Evolutionary conservation across 2,329 filamentous ascomycete species (phyloP), one percentile per base, ranked within the genome.

Genomic region (Penicillium sp.): DNA sequence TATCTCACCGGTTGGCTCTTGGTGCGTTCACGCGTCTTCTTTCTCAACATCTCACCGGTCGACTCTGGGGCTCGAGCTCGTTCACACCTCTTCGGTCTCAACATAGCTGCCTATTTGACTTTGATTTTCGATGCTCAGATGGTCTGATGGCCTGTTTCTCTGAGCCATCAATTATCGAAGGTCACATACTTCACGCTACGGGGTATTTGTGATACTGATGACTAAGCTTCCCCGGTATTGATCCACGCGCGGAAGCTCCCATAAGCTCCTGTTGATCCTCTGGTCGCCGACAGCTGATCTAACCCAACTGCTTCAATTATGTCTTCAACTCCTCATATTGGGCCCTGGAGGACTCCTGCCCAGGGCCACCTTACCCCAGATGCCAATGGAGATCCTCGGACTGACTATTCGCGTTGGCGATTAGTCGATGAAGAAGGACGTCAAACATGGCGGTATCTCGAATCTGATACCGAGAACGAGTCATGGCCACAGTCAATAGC

Each of bases 391-490:
- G 73, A 76, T 52, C 56, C 70, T 38, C 85, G 83, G 68, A 97
- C 92, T 4, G 93, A 99, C 74, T 84, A 85, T 61, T 83, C 85
- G 7, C 82, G 89, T 73, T 99, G 94, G 94, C 85, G 94, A 58
- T 77, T 97, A 70, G 83, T 86, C 57, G 88, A 95, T 67, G 90
- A 96, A 56, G 83, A 85, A 48, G 93, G 94, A 46, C 83, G 90
- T 52, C 92, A 97, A 66, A 96, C 91, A 47, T 99, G 94, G 94
- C 90, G 94, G 67, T 99, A 97, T 70, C 79, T 99, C 3, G 77
- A 83, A 59, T 84, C 85, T 9, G 88, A 94, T 50, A 81, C 90
- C 55, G 86, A 90, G 52, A 75, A 81, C 7, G 79, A 89, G 64
- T 77, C 84, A 54, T 97, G 93, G 92, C 92, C 93, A 5, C 92